These are phyloP conservation scores for Bothriochloa decipiens DNA, from an alignment of 176 grass and related monocot genomes.

Conservation along the genomic window DNA sequence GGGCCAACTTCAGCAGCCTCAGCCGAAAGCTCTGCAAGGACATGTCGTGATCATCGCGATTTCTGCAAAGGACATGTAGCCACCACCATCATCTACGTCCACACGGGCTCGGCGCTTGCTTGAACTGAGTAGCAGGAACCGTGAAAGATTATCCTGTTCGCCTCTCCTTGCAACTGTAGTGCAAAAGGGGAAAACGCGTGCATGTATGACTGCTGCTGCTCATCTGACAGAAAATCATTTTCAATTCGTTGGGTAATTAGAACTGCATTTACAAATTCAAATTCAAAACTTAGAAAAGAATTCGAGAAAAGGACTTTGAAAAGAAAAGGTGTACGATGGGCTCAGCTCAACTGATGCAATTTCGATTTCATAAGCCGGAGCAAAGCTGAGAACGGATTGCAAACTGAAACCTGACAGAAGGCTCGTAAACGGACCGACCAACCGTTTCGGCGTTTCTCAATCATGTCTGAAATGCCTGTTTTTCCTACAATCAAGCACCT, in stretches of 20 bases:
- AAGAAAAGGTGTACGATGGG: background rate
- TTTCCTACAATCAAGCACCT: background rate
- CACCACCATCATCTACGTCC: background rate
- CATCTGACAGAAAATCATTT: background rate
- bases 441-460: background rate
- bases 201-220: background rate
- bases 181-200: background rate
- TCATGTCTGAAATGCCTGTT: background rate
- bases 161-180: background rate
- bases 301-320: background rate
- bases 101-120: background rate
- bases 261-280: background rate
- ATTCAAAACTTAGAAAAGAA: background rate
- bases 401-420: background rate
- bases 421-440: background rate
- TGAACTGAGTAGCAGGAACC: no score
- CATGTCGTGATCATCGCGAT: background rate
- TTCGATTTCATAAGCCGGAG: no score
- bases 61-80: no score
- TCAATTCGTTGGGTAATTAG: background rate
- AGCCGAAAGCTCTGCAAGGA: conserved; percentile 68
- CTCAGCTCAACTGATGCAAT: background rate
- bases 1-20: conserved; percentile 61
- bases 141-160: no score
- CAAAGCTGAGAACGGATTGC: no score